Evolutionary conservation across 208 protist genomes (phyloP).

Genomic region (Crithidia sp.): DNA sequence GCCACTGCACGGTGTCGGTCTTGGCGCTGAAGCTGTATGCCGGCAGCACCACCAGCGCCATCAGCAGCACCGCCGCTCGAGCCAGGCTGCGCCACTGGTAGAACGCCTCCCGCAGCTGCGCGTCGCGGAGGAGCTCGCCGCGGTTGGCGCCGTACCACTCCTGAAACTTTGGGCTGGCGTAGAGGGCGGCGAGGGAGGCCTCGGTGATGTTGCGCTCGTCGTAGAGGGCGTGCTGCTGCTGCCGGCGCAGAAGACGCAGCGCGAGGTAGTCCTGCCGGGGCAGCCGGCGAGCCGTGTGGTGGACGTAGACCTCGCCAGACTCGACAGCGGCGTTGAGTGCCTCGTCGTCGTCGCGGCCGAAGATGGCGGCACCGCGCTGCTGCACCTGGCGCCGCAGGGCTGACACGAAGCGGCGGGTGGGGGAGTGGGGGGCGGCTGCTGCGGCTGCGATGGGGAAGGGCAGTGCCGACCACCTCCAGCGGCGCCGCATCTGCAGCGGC

Average conservation of each 20-base stretch:
- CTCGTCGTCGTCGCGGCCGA: neutral
- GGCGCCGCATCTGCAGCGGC: neutral
- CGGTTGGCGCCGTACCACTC: constrained; percentile 63
- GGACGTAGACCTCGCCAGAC: constrained; percentile 31
- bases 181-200: constrained; percentile 52
- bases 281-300: constrained; percentile 10
- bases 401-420: constrained; percentile 21
- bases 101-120: constrained; percentile 40
- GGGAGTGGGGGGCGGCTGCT: neutral
- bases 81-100: constrained; percentile 43
- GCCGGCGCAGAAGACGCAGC: constrained; percentile 21
- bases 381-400: constrained; percentile 13
- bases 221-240: constrained; percentile 28
- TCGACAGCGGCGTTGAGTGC: constrained; percentile 13
- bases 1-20: constrained; percentile 28
- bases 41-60: constrained; percentile 54
- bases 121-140: constrained; percentile 47
- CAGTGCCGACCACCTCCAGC: constrained; percentile 16
- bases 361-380: constrained; percentile 9
- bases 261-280: constrained; percentile 29
- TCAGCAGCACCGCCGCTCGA: constrained; percentile 35
- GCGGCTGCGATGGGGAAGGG: neutral
- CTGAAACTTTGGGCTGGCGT: constrained; percentile 49
- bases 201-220: constrained; percentile 45
- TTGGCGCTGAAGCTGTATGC: constrained; percentile 66